A percentile compares a stretch with the other conserved stretches of the same genome.
Evolutionary conservation across 164 flowering plant genomes (phyloP).

Genomic region (Echeveria elegans): DNA sequence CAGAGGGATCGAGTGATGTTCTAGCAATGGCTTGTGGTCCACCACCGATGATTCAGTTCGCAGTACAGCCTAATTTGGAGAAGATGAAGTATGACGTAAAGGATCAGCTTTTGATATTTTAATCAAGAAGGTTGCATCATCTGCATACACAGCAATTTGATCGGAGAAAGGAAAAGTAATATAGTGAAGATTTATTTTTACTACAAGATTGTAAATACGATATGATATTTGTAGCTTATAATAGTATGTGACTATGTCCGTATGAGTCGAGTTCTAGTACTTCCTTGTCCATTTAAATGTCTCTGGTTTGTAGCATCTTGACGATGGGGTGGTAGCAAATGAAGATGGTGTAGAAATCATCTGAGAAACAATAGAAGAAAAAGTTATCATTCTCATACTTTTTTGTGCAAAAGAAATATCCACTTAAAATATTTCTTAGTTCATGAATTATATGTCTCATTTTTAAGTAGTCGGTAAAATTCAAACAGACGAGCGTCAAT

Average conservation of each 20-base stretch:
- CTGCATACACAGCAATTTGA: neutral
- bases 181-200: neutral
- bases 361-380: neutral
- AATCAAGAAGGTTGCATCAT: neutral
- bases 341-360: neutral
- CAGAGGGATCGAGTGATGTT: constrained; percentile 33
- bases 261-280: neutral
- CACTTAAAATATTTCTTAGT: too few species aligned
- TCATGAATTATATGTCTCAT: too few species aligned
- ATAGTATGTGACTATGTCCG: neutral
- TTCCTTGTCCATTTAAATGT: neutral
- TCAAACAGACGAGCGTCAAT: too few species aligned
- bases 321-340: neutral
- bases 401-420: too few species aligned
- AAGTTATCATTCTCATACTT: too few species aligned
- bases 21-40: constrained; percentile 87
- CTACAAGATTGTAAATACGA: neutral
- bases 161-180: neutral
- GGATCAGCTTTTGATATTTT: constrained; percentile 59
- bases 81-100: constrained; percentile 76
- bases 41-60: constrained; percentile 85
- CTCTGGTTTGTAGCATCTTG: neutral
- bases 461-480: too few species aligned
- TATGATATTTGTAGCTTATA: neutral
- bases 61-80: constrained; percentile 80